A percentile compares a stretch with the other conserved stretches of the same genome.
Conservation (phyloP, 2,329 filamentous ascomycete species). For the Colletotrichum tofieldiae region DNA sequence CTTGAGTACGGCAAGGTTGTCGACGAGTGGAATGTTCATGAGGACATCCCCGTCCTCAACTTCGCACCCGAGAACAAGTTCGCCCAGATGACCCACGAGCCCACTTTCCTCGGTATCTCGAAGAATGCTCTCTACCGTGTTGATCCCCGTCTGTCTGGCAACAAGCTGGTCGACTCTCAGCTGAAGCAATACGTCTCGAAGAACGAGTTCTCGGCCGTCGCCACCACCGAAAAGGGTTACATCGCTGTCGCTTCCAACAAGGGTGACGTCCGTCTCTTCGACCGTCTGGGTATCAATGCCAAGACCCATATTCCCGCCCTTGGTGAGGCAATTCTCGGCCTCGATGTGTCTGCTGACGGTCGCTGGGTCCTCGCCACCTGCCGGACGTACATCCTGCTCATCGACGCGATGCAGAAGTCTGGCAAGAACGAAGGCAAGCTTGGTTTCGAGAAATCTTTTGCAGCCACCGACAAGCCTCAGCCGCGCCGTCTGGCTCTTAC, state of each 20-base stretch:
- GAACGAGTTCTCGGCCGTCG: conserved; percentile 95
- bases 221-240: conserved; percentile 96
- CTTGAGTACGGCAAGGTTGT: conserved; percentile 98
- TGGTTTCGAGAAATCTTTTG: conserved; percentile 95
- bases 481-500: conserved; percentile 91
- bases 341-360: conserved; percentile 96
- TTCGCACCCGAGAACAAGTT: conserved; percentile 99
- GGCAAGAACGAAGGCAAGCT: conserved; percentile 98
- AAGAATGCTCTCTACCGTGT: conserved; percentile 94
- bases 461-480: conserved; percentile 93
- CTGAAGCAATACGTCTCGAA: conserved; percentile 97
- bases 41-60: conserved; percentile 92
- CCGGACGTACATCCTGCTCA: conserved; percentile 92
- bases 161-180: conserved; percentile 93
- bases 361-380: conserved; percentile 97
- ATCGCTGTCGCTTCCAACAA: conserved; percentile 98
- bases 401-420: conserved; percentile 90
- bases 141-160: conserved; percentile 89
- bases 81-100: conserved; percentile 94
- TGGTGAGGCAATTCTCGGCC: conserved; percentile 93
- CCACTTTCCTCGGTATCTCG: conserved; percentile 95
- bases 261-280: conserved; percentile 96
- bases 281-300: conserved; percentile 95
- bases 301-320: conserved; percentile 98
- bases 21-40: conserved; percentile 98